Base-by-base conservation (phyloP, 2,329 filamentous ascomycete genomes). In the Penicillium sp. region DNA sequence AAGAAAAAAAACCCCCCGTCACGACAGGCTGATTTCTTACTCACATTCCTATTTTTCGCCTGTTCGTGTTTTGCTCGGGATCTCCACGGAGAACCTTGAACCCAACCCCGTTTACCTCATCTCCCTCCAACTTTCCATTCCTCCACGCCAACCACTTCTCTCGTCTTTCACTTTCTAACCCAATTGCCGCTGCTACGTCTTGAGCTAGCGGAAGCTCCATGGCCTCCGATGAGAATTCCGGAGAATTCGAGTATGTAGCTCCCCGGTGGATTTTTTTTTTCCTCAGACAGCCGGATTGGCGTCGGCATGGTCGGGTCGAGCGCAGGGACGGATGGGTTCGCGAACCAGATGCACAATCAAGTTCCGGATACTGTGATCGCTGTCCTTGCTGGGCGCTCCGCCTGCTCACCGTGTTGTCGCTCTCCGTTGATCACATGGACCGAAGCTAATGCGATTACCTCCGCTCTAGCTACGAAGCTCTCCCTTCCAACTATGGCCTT, bases 401-500 rank as follows among this genome's bases (percentile, higher is more conserved):
- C 42, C 36, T 36, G 40, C 29, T 47, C n/a, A 38, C 43, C 36
- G 43, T 32, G 48, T 36, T 43, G 27, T 36, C 43, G 43, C 45
- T 43, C 49, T 39, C 22, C 42, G 43, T 44, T n/a, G n/a, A 47
- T 10, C 5, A 11, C 47, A 58, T 56, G 49, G 24, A 18, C 24
- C 7, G 49, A 36, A 48, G 55, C 69, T 71, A 64, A 71, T 59
- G 40, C 14, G 39, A 47, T 60, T 32, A 31, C 22, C 45, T n/a
- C 49, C 45, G 60, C 62, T 64, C 59, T 71, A 88, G 86, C 78
- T 97, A 97, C 84, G 93, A 97, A 83, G 87, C 88, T 62, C 85
- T 99, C 54, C 92, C 93, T 61, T 90, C 92, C 63, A 96, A 96
- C 77, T 96, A 96, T 81, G 94, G 92, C 67, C 83, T 97, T 70